Evolutionary conservation across 768 basidiomycete genomes (phyloP), one percentile per base, ranked within the genome.

Genomic region (Psilocybe tampanensis): DNA sequence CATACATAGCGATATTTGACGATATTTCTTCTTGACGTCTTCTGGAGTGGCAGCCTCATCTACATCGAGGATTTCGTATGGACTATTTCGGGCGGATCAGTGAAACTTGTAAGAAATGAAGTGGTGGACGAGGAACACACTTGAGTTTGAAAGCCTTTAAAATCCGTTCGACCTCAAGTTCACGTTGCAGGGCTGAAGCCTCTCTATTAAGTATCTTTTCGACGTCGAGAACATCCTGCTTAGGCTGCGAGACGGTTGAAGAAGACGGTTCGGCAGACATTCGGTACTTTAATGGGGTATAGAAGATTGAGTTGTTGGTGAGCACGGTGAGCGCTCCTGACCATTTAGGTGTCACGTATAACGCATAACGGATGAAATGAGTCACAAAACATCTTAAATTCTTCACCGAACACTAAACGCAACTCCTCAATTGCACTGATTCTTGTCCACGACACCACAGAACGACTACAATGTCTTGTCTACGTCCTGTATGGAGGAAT

Each of bases 81-180:
- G 93, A 70, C 94, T 96, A 39, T 39, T 39, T n/a, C n/a, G 52
- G 19, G 32, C 32, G n/a, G 33, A n/a, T 26, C 48, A 22, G 56
- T 17, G 5, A 47, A 36, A 0, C 32, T 29, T 52, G 45, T 58
- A 44, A 60, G 49, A 29, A 56, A 12, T 39, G 12, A 13, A 39
- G 15, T 39, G 36, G 36, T 26, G 29, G 36, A 43, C 44, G 18
- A 29, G 24, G 26, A 23, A 74, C 86, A 63, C 56, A 96, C 95
- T 98, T 99, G 65, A 98, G 82, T 72, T 94, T 98, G 84, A 99
- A 98, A 0, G 95, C 89, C 64, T 87, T 90, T 47, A 98, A 76
- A 61, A 99, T 94, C 22, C 97, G 86, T 55, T 96, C 93, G 12
- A 94, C 91, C 69, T 94, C 92, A 22, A 92, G 75, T 72, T 94